Base-by-base conservation (phyloP, 1,139 yeast genomes). In the Diutina pseudorugosa region DNA sequence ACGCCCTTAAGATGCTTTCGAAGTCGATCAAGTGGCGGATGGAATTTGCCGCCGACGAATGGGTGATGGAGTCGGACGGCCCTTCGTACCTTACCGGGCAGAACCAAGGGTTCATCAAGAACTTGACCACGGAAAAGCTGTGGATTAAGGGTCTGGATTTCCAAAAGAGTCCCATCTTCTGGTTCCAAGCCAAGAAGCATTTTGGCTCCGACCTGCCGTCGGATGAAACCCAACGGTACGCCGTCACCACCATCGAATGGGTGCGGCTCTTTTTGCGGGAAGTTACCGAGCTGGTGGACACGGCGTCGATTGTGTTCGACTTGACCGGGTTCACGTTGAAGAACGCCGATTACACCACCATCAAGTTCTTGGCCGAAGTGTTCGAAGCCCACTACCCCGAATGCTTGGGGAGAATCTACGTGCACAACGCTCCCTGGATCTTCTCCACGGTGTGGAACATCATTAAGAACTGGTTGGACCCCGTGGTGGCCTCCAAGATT, bases 331-430 rank as follows among this genome's bases (percentile, higher is more conserved):
- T 89, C 61, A 74, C 89, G 3, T 75, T 85, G 71, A 72, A 85
- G 51, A 89, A 88, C 65, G 88, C 89, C 85, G 96, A 89, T 67
- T 85, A 85, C 62, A 74, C 78, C 7, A 88, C 94, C 4, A 90
- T 88, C 52, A 85, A 85, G 66, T 88, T 85, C 67, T 76, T 89
- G 67, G 80, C 86, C 55, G 75, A 78, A 53, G 81, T 88, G 56
- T 86, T 89, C 63, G 95, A 89, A 69, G 89, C 89, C 1, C 90
- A 87, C 64, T 89, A 87, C 64, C 96, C 96, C 1, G 96, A 89
- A 66, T 82, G 85, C 51, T 73, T 89, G 51, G 94, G 94, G 18
- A 77, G 77, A 53, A 67, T 89, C 52, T 73, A 86, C 61, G 81
- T 89, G 56, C 95, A 89, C 68, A 85, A 85, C 59, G 95, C 96